Conservation (phyloP, 148 eudicot species). For the Suaeda aralocaspica region DNA sequence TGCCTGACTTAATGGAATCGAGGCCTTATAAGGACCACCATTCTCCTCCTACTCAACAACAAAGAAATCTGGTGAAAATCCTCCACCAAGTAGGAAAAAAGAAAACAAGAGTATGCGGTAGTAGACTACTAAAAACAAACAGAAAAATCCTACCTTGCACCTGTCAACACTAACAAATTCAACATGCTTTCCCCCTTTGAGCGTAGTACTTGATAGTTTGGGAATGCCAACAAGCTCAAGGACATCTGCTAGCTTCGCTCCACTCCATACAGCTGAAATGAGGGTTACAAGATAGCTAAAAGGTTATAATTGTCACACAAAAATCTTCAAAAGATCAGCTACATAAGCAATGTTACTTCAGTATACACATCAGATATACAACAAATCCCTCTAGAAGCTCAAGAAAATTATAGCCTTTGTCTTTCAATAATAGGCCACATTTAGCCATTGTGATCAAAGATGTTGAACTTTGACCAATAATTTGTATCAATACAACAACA, state of each 20-base stretch:
- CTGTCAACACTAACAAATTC: slow-evolving; percentile 92
- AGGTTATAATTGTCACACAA: slow-evolving; percentile 7
- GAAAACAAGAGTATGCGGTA: background rate
- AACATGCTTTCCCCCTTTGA: slow-evolving; percentile 84
- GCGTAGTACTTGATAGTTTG: slow-evolving; percentile 49
- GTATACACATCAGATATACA: background rate
- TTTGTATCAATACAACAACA: background rate
- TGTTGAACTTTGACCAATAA: background rate
- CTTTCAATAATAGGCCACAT: background rate
- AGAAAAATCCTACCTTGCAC: slow-evolving; percentile 64
- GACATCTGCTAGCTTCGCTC: slow-evolving; percentile 91
- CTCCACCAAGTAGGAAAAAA: background rate
- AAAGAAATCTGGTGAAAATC: background rate
- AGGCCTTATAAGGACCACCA: slow-evolving; percentile 88
- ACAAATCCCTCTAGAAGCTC: background rate
- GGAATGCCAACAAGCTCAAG: slow-evolving; percentile 82
- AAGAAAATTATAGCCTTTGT: background rate
- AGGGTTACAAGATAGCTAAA: slow-evolving; percentile 13
- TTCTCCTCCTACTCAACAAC: slow-evolving; percentile 64
- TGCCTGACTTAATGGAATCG: slow-evolving; percentile 79
- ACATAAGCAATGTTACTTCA: slow-evolving; percentile 1
- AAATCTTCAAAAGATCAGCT: background rate
- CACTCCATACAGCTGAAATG: slow-evolving; percentile 83
- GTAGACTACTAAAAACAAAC: background rate
- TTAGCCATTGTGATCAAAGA: background rate